These are phyloP conservation scores for Coemansia sp. DNA, from an alignment of 192 early-diverging fungal species.

Conservation along the genomic window DNA sequence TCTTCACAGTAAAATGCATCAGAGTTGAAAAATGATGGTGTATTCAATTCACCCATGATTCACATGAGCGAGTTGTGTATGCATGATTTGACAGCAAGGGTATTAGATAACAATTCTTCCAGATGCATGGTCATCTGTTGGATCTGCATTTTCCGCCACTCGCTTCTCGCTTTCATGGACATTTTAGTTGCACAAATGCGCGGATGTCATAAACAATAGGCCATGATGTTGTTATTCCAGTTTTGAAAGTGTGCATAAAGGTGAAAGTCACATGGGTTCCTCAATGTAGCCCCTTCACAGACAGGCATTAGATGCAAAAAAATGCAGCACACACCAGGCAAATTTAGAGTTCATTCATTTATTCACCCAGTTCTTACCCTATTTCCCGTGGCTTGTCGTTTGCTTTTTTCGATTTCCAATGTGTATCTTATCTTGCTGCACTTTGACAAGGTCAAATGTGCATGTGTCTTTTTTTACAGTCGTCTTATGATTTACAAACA, in stretches of 20 bases:
- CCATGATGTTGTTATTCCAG: neutral
- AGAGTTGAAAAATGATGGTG: too few relatives aligned
- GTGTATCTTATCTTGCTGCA: neutral
- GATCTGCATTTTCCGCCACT: neutral
- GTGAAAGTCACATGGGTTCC: neutral
- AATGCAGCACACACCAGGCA: neutral
- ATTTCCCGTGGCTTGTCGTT: neutral
- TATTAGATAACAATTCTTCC: neutral
- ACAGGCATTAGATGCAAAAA: too few relatives aligned
- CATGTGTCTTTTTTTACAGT: neutral
- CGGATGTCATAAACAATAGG: neutral
- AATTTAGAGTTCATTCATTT: neutral
- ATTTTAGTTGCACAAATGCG: neutral
- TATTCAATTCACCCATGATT: too few relatives aligned
- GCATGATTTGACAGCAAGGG: neutral
- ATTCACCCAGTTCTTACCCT: neutral
- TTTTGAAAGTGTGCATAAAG: neutral
- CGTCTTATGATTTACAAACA: neutral
- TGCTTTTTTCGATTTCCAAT: neutral
- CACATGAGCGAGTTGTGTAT: too few relatives aligned
- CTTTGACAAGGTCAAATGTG: neutral
- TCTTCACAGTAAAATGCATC: too few relatives aligned
- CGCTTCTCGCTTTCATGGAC: neutral
- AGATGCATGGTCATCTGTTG: too few relatives aligned
- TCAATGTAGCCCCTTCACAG: neutral